Conservation (phyloP, 2,329 filamentous ascomycete genomes). For the Sclerotinia glacialis region DNA sequence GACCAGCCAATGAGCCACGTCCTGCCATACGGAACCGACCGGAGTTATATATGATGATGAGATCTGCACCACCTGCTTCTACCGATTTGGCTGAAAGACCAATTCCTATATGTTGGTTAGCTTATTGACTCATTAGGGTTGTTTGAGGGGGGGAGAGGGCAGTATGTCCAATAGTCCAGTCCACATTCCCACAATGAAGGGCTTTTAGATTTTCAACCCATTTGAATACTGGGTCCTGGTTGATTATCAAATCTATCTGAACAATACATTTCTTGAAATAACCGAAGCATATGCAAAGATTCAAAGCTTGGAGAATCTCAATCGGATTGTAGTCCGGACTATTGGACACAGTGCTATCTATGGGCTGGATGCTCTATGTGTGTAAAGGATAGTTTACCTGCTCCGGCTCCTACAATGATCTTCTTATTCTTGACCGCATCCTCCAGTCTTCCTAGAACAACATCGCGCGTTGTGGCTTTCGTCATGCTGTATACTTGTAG, state of each 20-base stretch:
- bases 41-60: constrained; percentile 72
- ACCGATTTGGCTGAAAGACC: constrained; percentile 69
- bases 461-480: constrained; percentile 54
- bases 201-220: too few relatives aligned
- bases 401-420: constrained; percentile 66
- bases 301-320: too few relatives aligned
- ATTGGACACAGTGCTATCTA: too few relatives aligned
- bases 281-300: too few relatives aligned
- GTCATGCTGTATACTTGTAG: constrained; percentile 44
- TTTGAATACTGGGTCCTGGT: too few relatives aligned
- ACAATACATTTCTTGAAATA: too few relatives aligned
- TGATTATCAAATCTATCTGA: too few relatives aligned
- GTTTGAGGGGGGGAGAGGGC: too few relatives aligned
- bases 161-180: not conserved
- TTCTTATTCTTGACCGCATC: constrained; percentile 53
- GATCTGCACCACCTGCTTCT: constrained; percentile 64
- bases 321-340: too few relatives aligned
- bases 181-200: too few relatives aligned
- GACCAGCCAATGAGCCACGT: constrained; percentile 62
- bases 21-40: constrained; percentile 73
- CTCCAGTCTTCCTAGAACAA: constrained; percentile 55
- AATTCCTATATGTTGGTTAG: constrained; percentile 48
- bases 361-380: too few relatives aligned
- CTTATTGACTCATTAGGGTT: not conserved
- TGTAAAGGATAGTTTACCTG: constrained; percentile 41